phyloP scores from a whole-genome alignment of 352 stramenopile genomes.

The Phytophthora ramorum region DNA sequence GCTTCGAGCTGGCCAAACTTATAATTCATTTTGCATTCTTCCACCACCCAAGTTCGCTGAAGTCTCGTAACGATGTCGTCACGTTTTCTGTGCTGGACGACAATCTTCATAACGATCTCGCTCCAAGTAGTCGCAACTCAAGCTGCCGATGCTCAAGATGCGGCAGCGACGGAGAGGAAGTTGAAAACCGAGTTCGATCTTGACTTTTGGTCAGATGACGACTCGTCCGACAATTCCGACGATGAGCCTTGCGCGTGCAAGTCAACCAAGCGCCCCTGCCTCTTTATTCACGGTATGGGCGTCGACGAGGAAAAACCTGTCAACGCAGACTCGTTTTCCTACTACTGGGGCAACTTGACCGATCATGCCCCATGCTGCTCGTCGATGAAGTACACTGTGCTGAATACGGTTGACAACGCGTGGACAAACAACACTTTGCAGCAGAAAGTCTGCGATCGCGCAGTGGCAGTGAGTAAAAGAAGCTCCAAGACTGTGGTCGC shows the following conservation, averaged over 20 bases:
- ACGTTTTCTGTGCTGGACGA: neutral
- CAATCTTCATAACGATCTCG: neutral
- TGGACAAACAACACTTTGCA: slow-evolving; percentile 23
- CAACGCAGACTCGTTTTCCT: slow-evolving; percentile 15
- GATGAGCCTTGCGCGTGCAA: slow-evolving; percentile 19
- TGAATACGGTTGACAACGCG: slow-evolving; percentile 15
- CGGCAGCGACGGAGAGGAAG: slow-evolving; percentile 14
- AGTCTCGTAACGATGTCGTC: neutral
- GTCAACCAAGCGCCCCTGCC: slow-evolving; percentile 17
- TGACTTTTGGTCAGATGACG: slow-evolving; percentile 6
- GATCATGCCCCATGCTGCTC: slow-evolving; percentile 27
- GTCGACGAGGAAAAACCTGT: slow-evolving; percentile 13
- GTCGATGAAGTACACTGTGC: slow-evolving; percentile 20
- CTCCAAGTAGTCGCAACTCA: neutral
- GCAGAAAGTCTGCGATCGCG: slow-evolving; percentile 25
- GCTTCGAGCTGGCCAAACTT: neutral
- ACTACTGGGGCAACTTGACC: slow-evolving; percentile 31
- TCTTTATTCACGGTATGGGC: slow-evolving; percentile 30
- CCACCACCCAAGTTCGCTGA: neutral
- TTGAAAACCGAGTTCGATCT: slow-evolving; percentile 12
- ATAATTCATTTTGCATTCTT: slow-evolving; percentile 1
- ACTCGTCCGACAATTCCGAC: slow-evolving; percentile 1
- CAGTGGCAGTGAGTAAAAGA: slow-evolving; percentile 9
- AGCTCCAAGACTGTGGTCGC: slow-evolving; percentile 6
- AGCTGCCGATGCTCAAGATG: neutral